A percentile compares a stretch with the other conserved stretches of the same genome.
phyloP scores from a whole-genome alignment of 1,284 basidiomycete species.

The Cryptococcus sp. region DNA sequence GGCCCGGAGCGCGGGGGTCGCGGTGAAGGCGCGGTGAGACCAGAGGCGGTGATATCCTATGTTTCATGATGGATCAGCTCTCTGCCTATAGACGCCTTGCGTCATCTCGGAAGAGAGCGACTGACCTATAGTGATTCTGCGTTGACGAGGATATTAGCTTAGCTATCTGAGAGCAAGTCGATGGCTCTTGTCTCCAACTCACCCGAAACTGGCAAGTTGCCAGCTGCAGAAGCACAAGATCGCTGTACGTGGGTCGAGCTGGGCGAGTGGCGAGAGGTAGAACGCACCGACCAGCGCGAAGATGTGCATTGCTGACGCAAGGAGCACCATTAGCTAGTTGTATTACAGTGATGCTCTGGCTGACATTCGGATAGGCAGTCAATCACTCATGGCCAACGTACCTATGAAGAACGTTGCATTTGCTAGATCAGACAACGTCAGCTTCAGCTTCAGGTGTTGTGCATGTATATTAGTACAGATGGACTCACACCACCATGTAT shows the following conservation, averaged over 20 bases:
- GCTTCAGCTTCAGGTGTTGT: too few relatives aligned
- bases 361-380: neutral
- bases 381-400: conserved; percentile 8
- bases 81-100: neutral
- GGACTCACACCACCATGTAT: conserved; percentile 44
- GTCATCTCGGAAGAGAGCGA: too few relatives aligned
- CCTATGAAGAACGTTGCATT: conserved; percentile 68
- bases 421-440: conserved; percentile 37
- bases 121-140: conserved; percentile 17
- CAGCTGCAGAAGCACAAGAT: conserved; percentile 62
- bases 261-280: conserved; percentile 57
- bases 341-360: neutral
- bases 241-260: conserved; percentile 58
- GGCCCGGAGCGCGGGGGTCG: conserved; percentile 61
- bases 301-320: conserved; percentile 58
- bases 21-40: conserved; percentile 70
- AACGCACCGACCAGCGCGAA: conserved; percentile 62
- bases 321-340: neutral
- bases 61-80: neutral
- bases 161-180: too few relatives aligned
- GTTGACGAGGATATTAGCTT: neutral
- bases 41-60: conserved; percentile 73
- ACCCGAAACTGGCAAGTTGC: conserved; percentile 75
- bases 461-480: too few relatives aligned
- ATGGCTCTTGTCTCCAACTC: conserved; percentile 26